phyloP scores from a whole-genome alignment of 1,284 basidiomycete genomes.

The Peniophora sp. region DNA sequence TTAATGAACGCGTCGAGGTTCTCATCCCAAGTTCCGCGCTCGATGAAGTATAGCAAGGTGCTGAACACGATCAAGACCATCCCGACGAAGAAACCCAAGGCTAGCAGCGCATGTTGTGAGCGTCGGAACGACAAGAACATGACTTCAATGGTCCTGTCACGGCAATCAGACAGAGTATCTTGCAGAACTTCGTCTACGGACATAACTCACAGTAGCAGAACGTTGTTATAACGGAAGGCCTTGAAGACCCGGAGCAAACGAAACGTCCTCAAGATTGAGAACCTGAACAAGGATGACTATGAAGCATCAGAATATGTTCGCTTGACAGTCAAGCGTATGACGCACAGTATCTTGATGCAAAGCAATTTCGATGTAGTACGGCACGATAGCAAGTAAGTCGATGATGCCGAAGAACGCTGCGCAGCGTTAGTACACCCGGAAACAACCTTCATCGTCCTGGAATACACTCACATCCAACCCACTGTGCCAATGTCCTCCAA shows the following conservation, averaged over 20 bases:
- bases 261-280: conserved; percentile 81
- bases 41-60: conserved; percentile 81
- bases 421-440: conserved; percentile 3
- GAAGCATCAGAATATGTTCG: not conserved
- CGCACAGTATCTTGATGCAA: conserved; percentile 80
- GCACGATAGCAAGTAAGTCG: conserved; percentile 77
- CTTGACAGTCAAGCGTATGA: conserved; percentile 7
- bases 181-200: not conserved
- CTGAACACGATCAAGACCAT: conserved; percentile 84
- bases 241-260: conserved; percentile 80
- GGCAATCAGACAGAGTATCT: conserved; percentile 2
- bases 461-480: conserved; percentile 63
- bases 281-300: conserved; percentile 78
- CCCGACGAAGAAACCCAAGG: conserved; percentile 82
- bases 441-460: conserved; percentile 3
- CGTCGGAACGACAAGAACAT: conserved; percentile 85
- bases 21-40: conserved; percentile 82
- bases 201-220: conserved; percentile 61
- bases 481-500: conserved; percentile 51
- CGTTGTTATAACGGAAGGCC: conserved; percentile 79
- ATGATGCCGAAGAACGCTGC: conserved; percentile 80
- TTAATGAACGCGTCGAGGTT: conserved; percentile 75
- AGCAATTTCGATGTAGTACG: conserved; percentile 81
- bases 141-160: conserved; percentile 75
- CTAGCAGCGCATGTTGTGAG: conserved; percentile 80